A percentile compares a stretch with the other conserved stretches of the same genome.
Conservation (phyloP, 768 basidiomycete species). For the Collybiopsis luxurians region DNA sequence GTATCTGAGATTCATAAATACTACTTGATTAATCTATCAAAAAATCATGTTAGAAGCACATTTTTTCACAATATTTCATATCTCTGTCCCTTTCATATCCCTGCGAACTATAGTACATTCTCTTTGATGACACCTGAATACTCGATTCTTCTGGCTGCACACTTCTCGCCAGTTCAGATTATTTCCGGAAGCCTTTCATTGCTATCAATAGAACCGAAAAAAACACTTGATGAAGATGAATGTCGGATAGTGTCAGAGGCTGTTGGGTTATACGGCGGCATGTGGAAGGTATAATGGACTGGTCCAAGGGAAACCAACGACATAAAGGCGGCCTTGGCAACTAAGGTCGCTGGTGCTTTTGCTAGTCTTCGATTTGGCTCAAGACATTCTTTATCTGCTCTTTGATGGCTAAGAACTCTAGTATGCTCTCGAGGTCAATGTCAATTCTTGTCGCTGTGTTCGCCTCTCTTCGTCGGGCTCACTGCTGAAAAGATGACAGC, state of each 20-base stretch:
- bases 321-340: slow-evolving; percentile 77
- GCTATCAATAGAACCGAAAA: slow-evolving; percentile 64
- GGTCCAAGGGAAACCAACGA: slow-evolving; percentile 71
- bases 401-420: slow-evolving; percentile 67
- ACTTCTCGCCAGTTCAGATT: slow-evolving; percentile 96
- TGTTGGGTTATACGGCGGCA: slow-evolving; percentile 95
- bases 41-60: too few species aligned
- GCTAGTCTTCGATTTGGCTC: slow-evolving; percentile 68
- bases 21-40: too few species aligned
- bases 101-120: too few species aligned
- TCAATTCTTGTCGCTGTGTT: slow-evolving; percentile 91
- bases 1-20: too few species aligned
- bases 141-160: slow-evolving; percentile 94
- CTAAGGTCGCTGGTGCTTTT: slow-evolving; percentile 88
- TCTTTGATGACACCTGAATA: slow-evolving; percentile 93
- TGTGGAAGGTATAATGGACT: slow-evolving; percentile 86
- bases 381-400: slow-evolving; percentile 81
- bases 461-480: slow-evolving; percentile 72
- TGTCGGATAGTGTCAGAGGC: slow-evolving; percentile 99
- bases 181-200: slow-evolving; percentile 99
- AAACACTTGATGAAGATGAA: slow-evolving; percentile 38
- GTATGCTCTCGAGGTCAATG: slow-evolving; percentile 86
- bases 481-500: slow-evolving; percentile 12
- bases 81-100: too few species aligned
- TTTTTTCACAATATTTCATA: too few species aligned